A percentile compares a stretch with the other conserved stretches of the same genome.
Evolutionary conservation across 1,284 basidiomycete genomes (phyloP).

Genomic region (Ganoderma leucocontextum): DNA sequence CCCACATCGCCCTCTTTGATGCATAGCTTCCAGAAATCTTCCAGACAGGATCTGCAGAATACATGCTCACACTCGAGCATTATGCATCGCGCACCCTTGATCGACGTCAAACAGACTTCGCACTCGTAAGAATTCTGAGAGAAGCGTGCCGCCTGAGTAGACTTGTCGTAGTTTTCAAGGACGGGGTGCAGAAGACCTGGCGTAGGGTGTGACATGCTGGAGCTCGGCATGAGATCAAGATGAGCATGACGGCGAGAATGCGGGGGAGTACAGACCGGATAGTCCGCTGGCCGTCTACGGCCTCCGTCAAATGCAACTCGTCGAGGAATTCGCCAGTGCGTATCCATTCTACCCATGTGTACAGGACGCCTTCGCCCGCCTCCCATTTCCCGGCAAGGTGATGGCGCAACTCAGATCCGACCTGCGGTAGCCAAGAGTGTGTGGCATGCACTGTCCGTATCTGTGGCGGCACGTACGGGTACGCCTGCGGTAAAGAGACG

Average conservation of each 20-base stretch:
- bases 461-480: conserved; percentile 64
- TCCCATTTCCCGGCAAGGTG: conserved; percentile 64
- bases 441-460: conserved; percentile 63
- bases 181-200: conserved; percentile 59
- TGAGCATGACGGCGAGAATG: background rate
- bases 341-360: conserved; percentile 75
- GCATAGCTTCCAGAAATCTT: conserved; percentile 78
- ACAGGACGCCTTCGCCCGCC: conserved; percentile 66
- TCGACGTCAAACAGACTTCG: conserved; percentile 72
- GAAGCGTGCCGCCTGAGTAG: conserved; percentile 58
- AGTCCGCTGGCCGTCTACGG: conserved; percentile 37
- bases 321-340: conserved; percentile 68
- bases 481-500: conserved; percentile 60
- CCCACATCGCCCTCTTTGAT: conserved; percentile 77
- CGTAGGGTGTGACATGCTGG: conserved; percentile 63
- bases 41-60: conserved; percentile 76
- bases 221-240: conserved; percentile 9
- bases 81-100: conserved; percentile 75
- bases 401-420: conserved; percentile 46
- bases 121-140: conserved; percentile 69
- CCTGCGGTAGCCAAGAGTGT: conserved; percentile 65
- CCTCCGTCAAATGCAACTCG: conserved; percentile 43
- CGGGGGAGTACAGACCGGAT: conserved; percentile 52
- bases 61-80: conserved; percentile 73
- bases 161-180: conserved; percentile 58